Conservation (phyloP, 2,329 filamentous ascomycete species). For the Cryphonectria radicalis region DNA sequence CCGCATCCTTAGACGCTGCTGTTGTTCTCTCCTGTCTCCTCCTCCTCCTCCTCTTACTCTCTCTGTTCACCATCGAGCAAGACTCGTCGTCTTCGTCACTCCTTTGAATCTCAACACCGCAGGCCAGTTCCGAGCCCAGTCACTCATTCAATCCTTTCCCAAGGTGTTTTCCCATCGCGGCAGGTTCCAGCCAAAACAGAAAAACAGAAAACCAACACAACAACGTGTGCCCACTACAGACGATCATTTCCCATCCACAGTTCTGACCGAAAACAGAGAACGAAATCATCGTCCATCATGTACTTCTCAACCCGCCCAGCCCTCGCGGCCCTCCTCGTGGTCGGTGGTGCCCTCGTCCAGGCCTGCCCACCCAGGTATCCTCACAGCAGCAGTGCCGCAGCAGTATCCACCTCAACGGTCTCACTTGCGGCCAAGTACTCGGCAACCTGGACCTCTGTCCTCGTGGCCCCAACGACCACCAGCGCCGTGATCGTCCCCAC, state of each 20-base stretch:
- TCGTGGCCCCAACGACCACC: not conserved
- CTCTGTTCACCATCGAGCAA: conserved; percentile 21
- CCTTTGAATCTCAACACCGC: conserved; percentile 13
- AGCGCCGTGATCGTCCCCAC: not conserved
- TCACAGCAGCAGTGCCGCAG: not conserved
- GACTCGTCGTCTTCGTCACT: conserved; percentile 24
- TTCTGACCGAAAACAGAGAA: not conserved
- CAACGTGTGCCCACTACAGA: not conserved
- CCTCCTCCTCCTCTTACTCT: not conserved
- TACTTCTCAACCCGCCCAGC: conserved; percentile 25
- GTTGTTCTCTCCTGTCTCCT: not conserved
- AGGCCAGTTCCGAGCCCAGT: conserved; percentile 19
- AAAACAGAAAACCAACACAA: conserved; percentile 1
- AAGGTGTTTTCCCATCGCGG: conserved; percentile 5
- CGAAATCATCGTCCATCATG: conserved; percentile 12
- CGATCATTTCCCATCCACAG: not conserved
- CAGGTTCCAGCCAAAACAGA: conserved; percentile 21
- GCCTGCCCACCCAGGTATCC: conserved; percentile 12
- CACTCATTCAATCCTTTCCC: conserved; percentile 23
- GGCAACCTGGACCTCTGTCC: conserved; percentile 2
- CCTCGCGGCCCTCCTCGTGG: conserved; percentile 27
- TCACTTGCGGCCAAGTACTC: conserved; percentile 3
- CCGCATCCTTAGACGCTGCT: not conserved
- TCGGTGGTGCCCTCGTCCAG: conserved; percentile 17
- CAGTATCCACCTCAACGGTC: not conserved